Conservation (phyloP, 148 eudicot species). For the Rheum nobile region DNA sequence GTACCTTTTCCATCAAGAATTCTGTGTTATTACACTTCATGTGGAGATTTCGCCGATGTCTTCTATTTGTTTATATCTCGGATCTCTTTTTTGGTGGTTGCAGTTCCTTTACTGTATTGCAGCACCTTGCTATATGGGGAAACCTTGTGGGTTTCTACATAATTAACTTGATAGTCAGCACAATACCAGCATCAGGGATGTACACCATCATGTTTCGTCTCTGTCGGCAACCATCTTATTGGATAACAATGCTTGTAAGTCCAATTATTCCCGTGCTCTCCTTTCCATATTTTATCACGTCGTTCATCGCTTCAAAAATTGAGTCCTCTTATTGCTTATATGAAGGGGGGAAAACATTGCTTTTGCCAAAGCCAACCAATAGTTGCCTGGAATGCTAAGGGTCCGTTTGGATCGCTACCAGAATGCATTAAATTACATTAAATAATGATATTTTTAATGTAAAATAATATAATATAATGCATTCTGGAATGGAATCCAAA, state of each 20-base stretch:
- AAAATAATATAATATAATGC: too few relatives aligned
- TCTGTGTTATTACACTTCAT: background rate
- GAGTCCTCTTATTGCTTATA: background rate
- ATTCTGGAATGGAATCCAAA: too few relatives aligned
- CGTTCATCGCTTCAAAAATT: background rate
- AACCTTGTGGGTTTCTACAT: slow-evolving; percentile 68
- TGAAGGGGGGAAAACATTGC: too few relatives aligned
- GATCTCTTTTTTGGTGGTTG: slow-evolving; percentile 7
- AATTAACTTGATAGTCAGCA: slow-evolving; percentile 78
- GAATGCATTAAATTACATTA: too few relatives aligned
- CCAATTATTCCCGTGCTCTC: background rate
- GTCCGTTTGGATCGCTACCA: too few relatives aligned
- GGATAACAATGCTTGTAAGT: slow-evolving; percentile 92
- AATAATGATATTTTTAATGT: too few relatives aligned
- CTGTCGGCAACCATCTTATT: slow-evolving; percentile 79
- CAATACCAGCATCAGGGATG: slow-evolving; percentile 82
- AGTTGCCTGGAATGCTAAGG: too few relatives aligned
- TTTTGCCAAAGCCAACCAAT: too few relatives aligned
- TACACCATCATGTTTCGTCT: slow-evolving; percentile 93
- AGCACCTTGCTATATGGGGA: slow-evolving; percentile 98
- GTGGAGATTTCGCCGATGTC: background rate
- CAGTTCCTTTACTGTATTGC: slow-evolving; percentile 86
- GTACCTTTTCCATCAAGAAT: background rate
- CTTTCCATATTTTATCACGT: background rate
- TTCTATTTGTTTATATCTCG: background rate